These are phyloP conservation scores for Pythium insidiosum DNA, from an alignment of 352 stramenopile genomes.

Conservation along the genomic window DNA sequence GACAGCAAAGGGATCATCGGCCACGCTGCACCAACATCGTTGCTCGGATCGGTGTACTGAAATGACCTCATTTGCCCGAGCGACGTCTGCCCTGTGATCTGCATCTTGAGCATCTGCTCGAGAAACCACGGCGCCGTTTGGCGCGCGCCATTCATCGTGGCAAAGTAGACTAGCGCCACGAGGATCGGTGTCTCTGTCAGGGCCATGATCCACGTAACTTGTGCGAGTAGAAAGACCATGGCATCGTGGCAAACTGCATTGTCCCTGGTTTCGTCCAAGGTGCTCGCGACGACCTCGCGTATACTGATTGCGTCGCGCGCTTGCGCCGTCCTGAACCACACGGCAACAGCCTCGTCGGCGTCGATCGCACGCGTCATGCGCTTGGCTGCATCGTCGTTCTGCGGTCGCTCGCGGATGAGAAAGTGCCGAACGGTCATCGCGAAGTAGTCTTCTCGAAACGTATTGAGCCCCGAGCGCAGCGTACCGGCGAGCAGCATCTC, in stretches of 20 bases:
- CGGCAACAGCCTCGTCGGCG: background rate
- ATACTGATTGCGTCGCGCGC: background rate
- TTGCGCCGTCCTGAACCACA: background rate
- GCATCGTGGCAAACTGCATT: background rate
- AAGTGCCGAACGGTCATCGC: background rate
- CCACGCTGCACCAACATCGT: background rate
- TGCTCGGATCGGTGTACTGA: background rate
- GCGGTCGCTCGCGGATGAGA: background rate
- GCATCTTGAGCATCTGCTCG: constrained; percentile 1
- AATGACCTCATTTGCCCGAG: background rate
- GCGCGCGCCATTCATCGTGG: background rate
- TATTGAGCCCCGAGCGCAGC: background rate
- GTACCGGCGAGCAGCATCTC: background rate
- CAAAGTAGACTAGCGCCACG: background rate
- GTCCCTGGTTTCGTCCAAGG: background rate
- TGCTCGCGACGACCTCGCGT: background rate
- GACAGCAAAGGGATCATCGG: background rate
- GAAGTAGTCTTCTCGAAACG: background rate
- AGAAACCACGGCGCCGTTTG: background rate
- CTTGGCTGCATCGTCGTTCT: background rate
- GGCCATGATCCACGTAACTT: background rate
- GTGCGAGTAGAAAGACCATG: background rate
- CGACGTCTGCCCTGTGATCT: background rate
- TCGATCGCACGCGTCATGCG: background rate
- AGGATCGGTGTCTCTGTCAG: background rate